These are phyloP conservation scores for Agrocybe praecox DNA, from an alignment of 768 basidiomycete genomes.

Conservation along the genomic window DNA sequence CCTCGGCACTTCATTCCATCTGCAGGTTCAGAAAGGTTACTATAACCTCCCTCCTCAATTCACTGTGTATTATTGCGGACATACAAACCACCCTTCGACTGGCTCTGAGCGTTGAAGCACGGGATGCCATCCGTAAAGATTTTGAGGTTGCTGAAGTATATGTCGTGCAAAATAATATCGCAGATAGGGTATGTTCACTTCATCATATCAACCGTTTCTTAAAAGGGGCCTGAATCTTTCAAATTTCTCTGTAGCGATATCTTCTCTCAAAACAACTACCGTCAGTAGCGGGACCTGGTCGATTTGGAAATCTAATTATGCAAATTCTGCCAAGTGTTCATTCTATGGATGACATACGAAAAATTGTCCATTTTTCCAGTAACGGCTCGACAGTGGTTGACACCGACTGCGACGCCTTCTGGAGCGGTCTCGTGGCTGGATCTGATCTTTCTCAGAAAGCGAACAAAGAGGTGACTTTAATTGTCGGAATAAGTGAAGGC, in stretches of 20 bases:
- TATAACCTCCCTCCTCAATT: not conserved
- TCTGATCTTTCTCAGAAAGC: not conserved
- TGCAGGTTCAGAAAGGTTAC: not conserved
- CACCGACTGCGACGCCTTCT: not conserved
- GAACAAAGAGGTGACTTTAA: not conserved
- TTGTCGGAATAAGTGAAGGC: not conserved
- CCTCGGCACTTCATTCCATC: not conserved
- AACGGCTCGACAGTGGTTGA: not conserved
- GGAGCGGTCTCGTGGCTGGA: not conserved
- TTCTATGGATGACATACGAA: not conserved
- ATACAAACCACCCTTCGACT: not conserved
- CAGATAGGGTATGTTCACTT: not conserved
- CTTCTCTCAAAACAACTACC: not conserved
- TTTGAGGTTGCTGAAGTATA: not conserved
- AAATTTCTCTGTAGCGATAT: not conserved
- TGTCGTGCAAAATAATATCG: not conserved
- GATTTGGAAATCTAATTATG: not conserved
- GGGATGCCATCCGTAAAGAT: not conserved
- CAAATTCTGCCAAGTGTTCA: not conserved
- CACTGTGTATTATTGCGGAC: not conserved
- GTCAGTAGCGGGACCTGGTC: not conserved
- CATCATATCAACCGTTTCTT: not conserved
- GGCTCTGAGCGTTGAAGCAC: not conserved
- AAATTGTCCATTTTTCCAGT: not conserved
- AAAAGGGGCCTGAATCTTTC: not conserved